Evolutionary conservation across 2,329 filamentous ascomycete genomes (phyloP).

Genomic region (Canariomyces notabilis): DNA sequence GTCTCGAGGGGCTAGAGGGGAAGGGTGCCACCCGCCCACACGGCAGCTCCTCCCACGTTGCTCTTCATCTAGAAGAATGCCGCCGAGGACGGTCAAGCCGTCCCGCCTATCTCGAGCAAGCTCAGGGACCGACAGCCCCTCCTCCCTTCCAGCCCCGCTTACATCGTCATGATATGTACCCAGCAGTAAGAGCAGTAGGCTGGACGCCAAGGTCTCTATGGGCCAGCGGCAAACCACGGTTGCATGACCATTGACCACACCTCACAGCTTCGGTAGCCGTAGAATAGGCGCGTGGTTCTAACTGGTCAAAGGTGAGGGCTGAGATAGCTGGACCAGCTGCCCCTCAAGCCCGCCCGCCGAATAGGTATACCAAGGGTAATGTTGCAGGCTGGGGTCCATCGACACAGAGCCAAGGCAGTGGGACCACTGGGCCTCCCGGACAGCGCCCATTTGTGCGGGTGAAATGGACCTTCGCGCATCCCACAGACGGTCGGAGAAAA

Average conservation of each 20-base stretch:
- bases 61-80: conserved; percentile 24
- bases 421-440: conserved; percentile 13
- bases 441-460: conserved; percentile 24
- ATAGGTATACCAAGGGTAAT: conserved; percentile 25
- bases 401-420: conserved; percentile 18
- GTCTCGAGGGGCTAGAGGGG: conserved; percentile 7
- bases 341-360: conserved; percentile 13
- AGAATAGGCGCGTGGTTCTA: conserved; percentile 7
- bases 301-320: conserved; percentile 15
- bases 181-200: conserved; percentile 12
- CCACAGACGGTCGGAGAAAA: conserved; percentile 16
- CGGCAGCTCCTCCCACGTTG: conserved; percentile 13
- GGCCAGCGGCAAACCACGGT: conserved; percentile 13
- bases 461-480: conserved; percentile 22
- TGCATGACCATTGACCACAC: conserved; percentile 13
- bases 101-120: conserved; percentile 22
- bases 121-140: conserved; percentile 13
- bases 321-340: conserved; percentile 12
- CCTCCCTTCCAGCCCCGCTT: conserved; percentile 20
- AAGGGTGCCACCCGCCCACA: conserved; percentile 11
- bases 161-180: conserved; percentile 17
- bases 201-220: conserved; percentile 11
- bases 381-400: conserved; percentile 11
- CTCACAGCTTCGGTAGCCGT: conserved; percentile 12
- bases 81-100: conserved; percentile 22